These are phyloP conservation scores for Ceratocystiopsis minuta DNA, from an alignment of 2,329 filamentous ascomycete species.

Conservation along the genomic window DNA sequence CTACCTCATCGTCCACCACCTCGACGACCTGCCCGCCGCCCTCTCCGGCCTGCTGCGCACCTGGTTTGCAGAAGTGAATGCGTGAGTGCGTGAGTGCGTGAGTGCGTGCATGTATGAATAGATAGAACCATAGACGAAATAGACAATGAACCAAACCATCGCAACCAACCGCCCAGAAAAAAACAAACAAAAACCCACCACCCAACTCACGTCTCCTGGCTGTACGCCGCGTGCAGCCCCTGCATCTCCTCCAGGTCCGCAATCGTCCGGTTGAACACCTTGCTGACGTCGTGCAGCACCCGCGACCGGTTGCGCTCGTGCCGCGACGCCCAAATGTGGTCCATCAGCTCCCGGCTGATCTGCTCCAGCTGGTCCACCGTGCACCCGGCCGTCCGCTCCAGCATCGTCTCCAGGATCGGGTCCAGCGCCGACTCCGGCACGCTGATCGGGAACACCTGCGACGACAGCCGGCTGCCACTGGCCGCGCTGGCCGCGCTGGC, in stretches of 20 bases:
- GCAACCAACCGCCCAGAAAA: no score
- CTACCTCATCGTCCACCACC: constrained; percentile 84
- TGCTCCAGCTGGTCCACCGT: constrained; percentile 92
- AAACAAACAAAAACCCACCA: no score
- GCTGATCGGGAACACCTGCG: constrained; percentile 27
- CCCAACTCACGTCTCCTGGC: constrained; percentile 17
- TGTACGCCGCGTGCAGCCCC: constrained; percentile 22
- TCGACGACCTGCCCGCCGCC: constrained; percentile 77
- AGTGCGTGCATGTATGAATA: no score
- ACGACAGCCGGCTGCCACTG: constrained; percentile 18
- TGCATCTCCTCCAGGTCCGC: constrained; percentile 44
- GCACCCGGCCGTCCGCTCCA: constrained; percentile 52
- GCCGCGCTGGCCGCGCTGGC: constrained; percentile 15
- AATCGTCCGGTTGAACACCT: constrained; percentile 61
- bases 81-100: constrained; percentile 10
- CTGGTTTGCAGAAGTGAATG: constrained; percentile 69
- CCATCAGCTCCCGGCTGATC: constrained; percentile 79
- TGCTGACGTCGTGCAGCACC: constrained; percentile 37
- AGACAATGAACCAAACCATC: no score
- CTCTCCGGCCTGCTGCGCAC: constrained; percentile 77
- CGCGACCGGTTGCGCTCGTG: constrained; percentile 68
- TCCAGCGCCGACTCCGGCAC: constrained; percentile 31
- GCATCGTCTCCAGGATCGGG: constrained; percentile 43
- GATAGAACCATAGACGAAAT: no score
- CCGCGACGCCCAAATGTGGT: constrained; percentile 64